Conservation (phyloP, 371 early-diverging fungal species). For the Phascolomyces articulosus region DNA sequence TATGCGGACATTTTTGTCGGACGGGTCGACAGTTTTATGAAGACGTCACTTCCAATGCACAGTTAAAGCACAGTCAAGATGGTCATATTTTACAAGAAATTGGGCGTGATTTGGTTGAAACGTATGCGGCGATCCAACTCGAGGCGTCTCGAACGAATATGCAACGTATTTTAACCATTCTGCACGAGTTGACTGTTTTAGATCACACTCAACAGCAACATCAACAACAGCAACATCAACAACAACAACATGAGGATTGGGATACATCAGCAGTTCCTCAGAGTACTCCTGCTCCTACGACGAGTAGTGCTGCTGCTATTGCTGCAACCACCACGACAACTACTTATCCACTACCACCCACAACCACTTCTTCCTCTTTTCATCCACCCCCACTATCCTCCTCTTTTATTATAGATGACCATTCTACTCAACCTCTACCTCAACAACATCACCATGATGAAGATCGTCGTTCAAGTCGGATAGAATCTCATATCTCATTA, state of each 20-base stretch:
- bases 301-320: neutral
- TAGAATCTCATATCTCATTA: conserved; percentile 5
- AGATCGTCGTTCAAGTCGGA: neutral
- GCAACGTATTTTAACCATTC: conserved; percentile 23
- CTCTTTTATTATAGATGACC: no score
- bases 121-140: conserved; percentile 20
- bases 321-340: neutral
- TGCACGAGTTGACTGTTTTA: conserved; percentile 18
- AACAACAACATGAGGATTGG: conserved; percentile 1
- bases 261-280: neutral
- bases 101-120: conserved; percentile 19
- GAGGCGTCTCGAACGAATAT: conserved; percentile 19
- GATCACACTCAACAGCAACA: conserved; percentile 1
- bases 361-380: no score
- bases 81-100: conserved; percentile 18
- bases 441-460: neutral
- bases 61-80: conserved; percentile 15
- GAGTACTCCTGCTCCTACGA: no score
- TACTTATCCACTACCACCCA: no score
- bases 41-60: conserved; percentile 18
- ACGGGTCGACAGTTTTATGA: conserved; percentile 24
- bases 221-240: no score
- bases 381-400: no score
- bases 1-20: conserved; percentile 20
- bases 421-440: no score